Evolutionary conservation across 108 stramenopile species (phyloP).

Genomic region (Pseudonitzschia multiseries): DNA sequence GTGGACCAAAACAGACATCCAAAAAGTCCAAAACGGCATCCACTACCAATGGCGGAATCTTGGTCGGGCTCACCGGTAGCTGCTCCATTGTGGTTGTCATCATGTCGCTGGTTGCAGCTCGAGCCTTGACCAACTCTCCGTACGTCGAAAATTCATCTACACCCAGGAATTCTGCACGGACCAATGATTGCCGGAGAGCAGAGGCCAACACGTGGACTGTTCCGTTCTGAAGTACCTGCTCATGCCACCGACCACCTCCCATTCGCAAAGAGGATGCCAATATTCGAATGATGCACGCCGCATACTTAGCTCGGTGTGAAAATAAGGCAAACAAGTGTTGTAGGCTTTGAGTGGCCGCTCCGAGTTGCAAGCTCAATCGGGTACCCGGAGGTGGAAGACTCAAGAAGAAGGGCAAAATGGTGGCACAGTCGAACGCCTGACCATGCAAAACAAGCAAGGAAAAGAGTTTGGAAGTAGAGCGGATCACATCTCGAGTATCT

Average conservation of each 20-base stretch:
- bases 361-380: constrained; percentile 46
- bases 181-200: constrained; percentile 59
- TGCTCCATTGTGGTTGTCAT: constrained; percentile 33
- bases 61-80: constrained; percentile 30
- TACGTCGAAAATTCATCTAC: constrained; percentile 26
- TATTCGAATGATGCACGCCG: constrained; percentile 50
- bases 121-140: constrained; percentile 39
- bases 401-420: constrained; percentile 75
- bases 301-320: constrained; percentile 51
- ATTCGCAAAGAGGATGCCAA: constrained; percentile 54
- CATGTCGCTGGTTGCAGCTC: constrained; percentile 16
- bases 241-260: constrained; percentile 69
- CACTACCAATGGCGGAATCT: constrained; percentile 48
- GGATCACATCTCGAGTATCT: constrained; percentile 31
- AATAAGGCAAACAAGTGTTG: constrained; percentile 64
- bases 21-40: constrained; percentile 53
- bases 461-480: constrained; percentile 28
- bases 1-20: constrained; percentile 62
- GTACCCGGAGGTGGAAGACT: constrained; percentile 63
- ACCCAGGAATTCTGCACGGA: constrained; percentile 51
- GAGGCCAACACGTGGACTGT: constrained; percentile 60
- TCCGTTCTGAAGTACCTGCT: constrained; percentile 80
- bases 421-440: constrained; percentile 30
- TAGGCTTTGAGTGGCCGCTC: constrained; percentile 43
- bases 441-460: constrained; percentile 41